Evolutionary conservation across 2,329 filamentous ascomycete species (phyloP).

Genomic region (Pestalotiopsis sp.): DNA sequence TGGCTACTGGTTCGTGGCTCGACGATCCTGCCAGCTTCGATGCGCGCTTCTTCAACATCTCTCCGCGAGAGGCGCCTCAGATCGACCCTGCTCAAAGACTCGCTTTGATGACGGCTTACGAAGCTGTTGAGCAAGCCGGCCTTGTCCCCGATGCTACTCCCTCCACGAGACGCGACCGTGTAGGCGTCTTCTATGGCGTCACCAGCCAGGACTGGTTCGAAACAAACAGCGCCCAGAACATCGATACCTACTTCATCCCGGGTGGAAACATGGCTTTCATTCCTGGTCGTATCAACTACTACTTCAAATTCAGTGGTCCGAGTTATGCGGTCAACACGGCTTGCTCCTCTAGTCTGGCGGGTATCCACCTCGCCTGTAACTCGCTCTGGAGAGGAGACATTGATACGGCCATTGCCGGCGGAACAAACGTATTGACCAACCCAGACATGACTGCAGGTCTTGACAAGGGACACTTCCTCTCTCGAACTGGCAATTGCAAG

Average conservation of each 20-base stretch:
- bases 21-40: constrained; percentile 23
- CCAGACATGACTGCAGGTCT: constrained; percentile 64
- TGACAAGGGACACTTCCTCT: constrained; percentile 63
- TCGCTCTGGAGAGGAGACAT: constrained; percentile 62
- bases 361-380: constrained; percentile 43
- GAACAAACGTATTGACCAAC: constrained; percentile 63
- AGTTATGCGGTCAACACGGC: constrained; percentile 30
- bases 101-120: constrained; percentile 64
- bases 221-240: constrained; percentile 61
- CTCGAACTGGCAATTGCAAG: constrained; percentile 43
- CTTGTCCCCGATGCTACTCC: constrained; percentile 20
- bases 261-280: constrained; percentile 34
- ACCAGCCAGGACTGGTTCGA: constrained; percentile 51
- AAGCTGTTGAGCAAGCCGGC: constrained; percentile 65
- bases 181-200: constrained; percentile 23
- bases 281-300: constrained; percentile 37
- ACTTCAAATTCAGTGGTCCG: constrained; percentile 32
- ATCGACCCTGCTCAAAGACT: constrained; percentile 67
- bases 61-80: constrained; percentile 22
- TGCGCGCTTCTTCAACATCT: constrained; percentile 24
- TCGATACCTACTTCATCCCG: constrained; percentile 42
- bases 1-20: constrained; percentile 17
- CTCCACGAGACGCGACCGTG: constrained; percentile 16
- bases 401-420: constrained; percentile 64
- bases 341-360: constrained; percentile 28